Conservation (phyloP, 2,329 filamentous ascomycete species). For the Ceratocystis alfenasii region DNA sequence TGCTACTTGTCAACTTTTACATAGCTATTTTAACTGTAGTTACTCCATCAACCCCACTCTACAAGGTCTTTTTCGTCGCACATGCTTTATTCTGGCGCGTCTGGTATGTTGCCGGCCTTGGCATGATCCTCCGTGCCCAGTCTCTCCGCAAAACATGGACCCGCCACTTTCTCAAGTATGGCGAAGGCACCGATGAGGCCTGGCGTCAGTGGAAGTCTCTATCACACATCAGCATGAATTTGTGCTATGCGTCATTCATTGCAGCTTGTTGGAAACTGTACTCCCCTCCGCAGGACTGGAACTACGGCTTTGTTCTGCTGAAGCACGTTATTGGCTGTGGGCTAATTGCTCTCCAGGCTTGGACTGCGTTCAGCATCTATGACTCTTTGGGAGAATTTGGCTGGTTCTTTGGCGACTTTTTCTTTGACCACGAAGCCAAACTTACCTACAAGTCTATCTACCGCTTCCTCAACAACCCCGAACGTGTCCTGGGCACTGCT, state of each 20-base stretch:
- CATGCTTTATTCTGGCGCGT: conserved; percentile 75
- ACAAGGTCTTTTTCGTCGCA: conserved; percentile 66
- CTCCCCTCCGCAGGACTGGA: conserved; percentile 72
- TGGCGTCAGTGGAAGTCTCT: conserved; percentile 98
- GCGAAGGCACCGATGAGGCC: conserved; percentile 77
- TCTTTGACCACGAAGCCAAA: conserved; percentile 80
- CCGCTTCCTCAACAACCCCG: conserved; percentile 93
- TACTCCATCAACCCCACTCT: conserved; percentile 64
- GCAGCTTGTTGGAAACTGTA: conserved; percentile 97
- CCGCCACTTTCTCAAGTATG: conserved; percentile 92
- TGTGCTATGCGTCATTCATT: conserved; percentile 81
- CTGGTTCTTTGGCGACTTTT: conserved; percentile 99
- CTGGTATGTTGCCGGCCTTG: conserved; percentile 85
- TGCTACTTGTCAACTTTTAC: conserved; percentile 64
- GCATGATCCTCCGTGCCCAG: conserved; percentile 71
- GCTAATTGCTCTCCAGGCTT: conserved; percentile 75
- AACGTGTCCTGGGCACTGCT: conserved; percentile 82
- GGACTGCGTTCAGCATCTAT: conserved; percentile 88
- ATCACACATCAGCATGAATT: conserved; percentile 82
- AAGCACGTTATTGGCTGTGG: conserved; percentile 75
- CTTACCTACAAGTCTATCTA: conserved; percentile 96
- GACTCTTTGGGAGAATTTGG: conserved; percentile 94
- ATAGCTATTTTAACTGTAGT: conserved; percentile 59
- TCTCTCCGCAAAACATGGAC: conserved; percentile 91
- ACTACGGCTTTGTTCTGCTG: conserved; percentile 69